Evolutionary conservation across 2,329 filamentous ascomycete genomes (phyloP).

Genomic region (Pyrenochaeta sp.): DNA sequence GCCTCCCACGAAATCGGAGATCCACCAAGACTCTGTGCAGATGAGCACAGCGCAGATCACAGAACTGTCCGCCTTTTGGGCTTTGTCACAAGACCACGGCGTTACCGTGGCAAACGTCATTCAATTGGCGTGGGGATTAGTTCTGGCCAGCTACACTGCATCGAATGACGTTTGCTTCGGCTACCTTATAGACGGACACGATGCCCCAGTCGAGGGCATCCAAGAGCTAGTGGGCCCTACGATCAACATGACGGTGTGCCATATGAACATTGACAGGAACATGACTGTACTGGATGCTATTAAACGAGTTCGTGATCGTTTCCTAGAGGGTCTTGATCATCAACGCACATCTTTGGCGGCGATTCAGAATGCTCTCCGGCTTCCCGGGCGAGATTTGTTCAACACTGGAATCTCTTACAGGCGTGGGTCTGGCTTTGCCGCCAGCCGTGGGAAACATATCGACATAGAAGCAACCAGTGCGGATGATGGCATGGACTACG

Average conservation of each 20-base stretch:
- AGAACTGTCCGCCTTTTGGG: too few species aligned
- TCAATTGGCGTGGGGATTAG: not conserved
- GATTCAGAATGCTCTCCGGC: not conserved
- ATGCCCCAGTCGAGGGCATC: not conserved
- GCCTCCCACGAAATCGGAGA: not conserved
- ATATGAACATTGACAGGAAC: not conserved
- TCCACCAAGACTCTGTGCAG: not conserved
- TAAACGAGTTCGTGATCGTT: not conserved
- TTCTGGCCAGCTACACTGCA: not conserved
- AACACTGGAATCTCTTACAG: too few species aligned
- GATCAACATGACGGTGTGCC: not conserved
- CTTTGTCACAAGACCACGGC: too few species aligned
- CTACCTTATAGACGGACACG: not conserved
- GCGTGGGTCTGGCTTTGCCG: too few species aligned
- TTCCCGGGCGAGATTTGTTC: not conserved
- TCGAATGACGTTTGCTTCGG: not conserved
- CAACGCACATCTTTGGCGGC: not conserved
- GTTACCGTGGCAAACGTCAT: not conserved
- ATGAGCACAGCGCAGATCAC: not conserved
- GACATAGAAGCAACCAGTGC: too few species aligned
- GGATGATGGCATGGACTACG: too few species aligned
- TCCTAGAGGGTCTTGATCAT: not conserved
- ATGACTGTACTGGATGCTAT: not conserved
- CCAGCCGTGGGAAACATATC: too few species aligned
- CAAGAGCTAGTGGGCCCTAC: not conserved